Evolutionary conservation across 345 rosid genomes (phyloP), one percentile per base, ranked within the genome.

Genomic region (Gossypium stocksii): DNA sequence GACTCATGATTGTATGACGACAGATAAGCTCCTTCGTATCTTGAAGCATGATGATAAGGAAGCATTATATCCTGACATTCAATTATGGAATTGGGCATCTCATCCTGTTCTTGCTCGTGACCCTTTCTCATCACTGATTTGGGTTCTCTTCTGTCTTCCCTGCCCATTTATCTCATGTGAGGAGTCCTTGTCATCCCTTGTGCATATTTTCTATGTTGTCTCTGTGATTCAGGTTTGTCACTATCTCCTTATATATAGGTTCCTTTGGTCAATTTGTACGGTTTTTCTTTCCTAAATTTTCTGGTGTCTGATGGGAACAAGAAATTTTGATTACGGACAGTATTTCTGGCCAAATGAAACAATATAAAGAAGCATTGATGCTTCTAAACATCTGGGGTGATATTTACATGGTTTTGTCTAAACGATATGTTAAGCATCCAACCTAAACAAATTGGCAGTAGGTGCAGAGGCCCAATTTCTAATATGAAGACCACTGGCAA

Each of bases 91-190:
- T 72, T 88, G 86, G 76, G 89, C 91, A 78, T 85, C 93, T 78
- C 94, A 88, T 80, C 97, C 99, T n/a, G 82, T 91, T 82, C 93
- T 95, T 76, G 85, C 86, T 60, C 93, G 79, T 82, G 99, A 95
- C 82, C 92, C 98, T 72, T 95, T 95, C 82, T 93, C 99, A 79
- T 90, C 99, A 43, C 85, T 95, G 83, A 93, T 93, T 94, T 95
- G 98, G 98, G 81, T 87, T 82, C 82, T 93, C 74, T 95, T 86
- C 81, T 95, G 97, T 81, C 99, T 95, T 80, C 99, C 99, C 53
- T 79, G 68, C 73, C 98, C 96, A 70, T 91, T 93, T 81, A 68
- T 95, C 67, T 85, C 85, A 25, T 90, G 99, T 61, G 79, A 88
- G 82, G 91, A 91, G 67, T 91, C 96, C 72, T 77, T 95, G 57